Evolutionary conservation across 768 basidiomycete species (phyloP), one percentile per base, ranked within the genome.

Genomic region (Hypsizygus marmoreus): DNA sequence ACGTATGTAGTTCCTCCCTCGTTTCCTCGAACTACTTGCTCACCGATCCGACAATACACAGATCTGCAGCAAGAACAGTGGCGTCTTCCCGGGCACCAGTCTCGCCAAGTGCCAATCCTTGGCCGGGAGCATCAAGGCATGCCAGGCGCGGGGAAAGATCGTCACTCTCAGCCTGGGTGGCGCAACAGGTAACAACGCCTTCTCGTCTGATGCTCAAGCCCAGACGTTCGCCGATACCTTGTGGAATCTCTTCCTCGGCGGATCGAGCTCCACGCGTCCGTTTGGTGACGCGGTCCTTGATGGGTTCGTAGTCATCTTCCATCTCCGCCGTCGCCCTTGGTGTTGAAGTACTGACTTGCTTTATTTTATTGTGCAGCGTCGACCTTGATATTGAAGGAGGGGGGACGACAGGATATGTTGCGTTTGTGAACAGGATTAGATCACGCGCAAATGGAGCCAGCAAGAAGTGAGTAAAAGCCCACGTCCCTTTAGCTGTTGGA

Each of bases 211-310:
- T 39, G 54, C 70, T 1, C 72, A 80, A 56, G 82, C 75, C 1
- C 43, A 65, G 29, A 56, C 63, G 5, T 86, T 82, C 54, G 83
- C 80, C 0, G 67, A 79, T 36, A 76, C 74, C 1, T 71, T 86
- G 32, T 87, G 85, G 84, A 72, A 83, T 59, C 53, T 80, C n/a
- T 85, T 86, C 69, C 69, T 87, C 14, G 84, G 81, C 7, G 84
- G 85, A 13, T 70, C 68, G 1, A 80, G 77, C 47, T 60, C 60
- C 16, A 81, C 73, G 4, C 67, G 84, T 41, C 84, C 85, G 0
- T 86, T 86, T 55, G 85, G 84, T 10, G 50, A 63, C 39, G 84
- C 81, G 1, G 76, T 84, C 9, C 71, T 86, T 28, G 85, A 85
- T 45, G 84, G 82, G 81, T 82, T 28, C 29, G 61, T 50, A 26